Evolutionary conservation across 129 eudicot genomes (phyloP), one percentile per base, ranked within the genome.

Genomic region (Ambrosia artemisiifolia): DNA sequence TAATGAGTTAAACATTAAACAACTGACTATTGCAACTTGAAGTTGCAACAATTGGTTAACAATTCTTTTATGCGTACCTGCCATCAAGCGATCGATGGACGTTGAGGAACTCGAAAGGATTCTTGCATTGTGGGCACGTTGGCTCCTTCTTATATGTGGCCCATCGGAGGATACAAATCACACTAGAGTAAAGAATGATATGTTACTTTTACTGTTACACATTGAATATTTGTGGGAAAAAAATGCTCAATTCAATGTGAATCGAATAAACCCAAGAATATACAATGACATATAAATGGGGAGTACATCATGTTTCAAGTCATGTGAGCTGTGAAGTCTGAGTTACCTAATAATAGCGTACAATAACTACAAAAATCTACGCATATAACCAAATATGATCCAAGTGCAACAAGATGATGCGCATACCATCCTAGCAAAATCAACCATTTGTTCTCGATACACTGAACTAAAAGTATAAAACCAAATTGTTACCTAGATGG

Each of bases 21-120:
- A 53, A 1, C 9, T 8, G 9, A 54, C 17, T 7, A 4, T 2
- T 24, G 28, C 28, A 24, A 24, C 28, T 24, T 24, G 28, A 11
- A 18, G n/a, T 20, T 6, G 3, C 14, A 24, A n/a, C 7, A 7
- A 2, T 56, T 2, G 34, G 14, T 24, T 7, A 24, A 56, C 35
- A 20, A 24, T 10, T 4, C 28, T 53, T 18, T 51, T 13, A 55
- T 3, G 28, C 1, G 30, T 86, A 91, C 97, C 96, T 86, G 75
- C 96, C 96, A 85, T 90, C 96, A 79, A 90, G 96, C 33, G 91
- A 77, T 20, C 89, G 91, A 70, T 90, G 95, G 43, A 90, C 50
- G 73, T 82, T 79, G 63, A 90, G 95, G 69, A 84, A 85, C 76
- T 79, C 88, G 19, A 90, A 90, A 3, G 91, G 91, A 79, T 85